A percentile compares a stretch with the other conserved stretches of the same genome.
Evolutionary conservation across 2,329 filamentous ascomycete genomes (phyloP).

Genomic region (Didymella sp.): DNA sequence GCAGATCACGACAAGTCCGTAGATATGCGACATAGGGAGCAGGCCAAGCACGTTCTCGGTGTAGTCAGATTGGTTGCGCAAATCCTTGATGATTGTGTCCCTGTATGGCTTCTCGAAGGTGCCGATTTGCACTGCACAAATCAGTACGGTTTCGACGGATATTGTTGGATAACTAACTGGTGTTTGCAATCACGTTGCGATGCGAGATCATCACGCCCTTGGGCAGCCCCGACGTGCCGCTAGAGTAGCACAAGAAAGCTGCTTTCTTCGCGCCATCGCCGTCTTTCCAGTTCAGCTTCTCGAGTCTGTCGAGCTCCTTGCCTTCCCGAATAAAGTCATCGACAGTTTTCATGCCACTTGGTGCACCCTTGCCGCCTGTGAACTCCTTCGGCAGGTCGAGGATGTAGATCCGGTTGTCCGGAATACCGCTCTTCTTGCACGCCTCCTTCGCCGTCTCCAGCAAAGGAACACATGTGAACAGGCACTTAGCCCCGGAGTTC

Average conservation of each 20-base stretch:
- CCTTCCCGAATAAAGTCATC: conserved; percentile 71
- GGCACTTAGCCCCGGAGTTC: conserved; percentile 70
- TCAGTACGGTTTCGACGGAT: conserved; percentile 1
- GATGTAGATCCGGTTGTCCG: conserved; percentile 70
- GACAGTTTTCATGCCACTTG: conserved; percentile 66
- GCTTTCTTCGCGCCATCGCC: conserved; percentile 72
- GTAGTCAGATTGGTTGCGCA: conserved; percentile 51
- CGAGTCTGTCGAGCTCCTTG: conserved; percentile 59
- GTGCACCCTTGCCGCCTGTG: conserved; percentile 56
- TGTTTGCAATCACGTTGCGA: conserved; percentile 78
- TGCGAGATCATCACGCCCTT: conserved; percentile 88
- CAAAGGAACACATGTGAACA: conserved; percentile 75
- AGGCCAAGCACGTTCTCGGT: conserved; percentile 68
- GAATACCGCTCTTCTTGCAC: conserved; percentile 68
- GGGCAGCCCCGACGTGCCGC: conserved; percentile 79
- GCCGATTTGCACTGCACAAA: conserved; percentile 61
- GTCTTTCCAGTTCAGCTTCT: conserved; percentile 65
- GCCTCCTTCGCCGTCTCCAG: conserved; percentile 70
- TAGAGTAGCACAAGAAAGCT: conserved; percentile 81
- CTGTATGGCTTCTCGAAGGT: conserved; percentile 58
- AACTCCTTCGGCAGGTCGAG: conserved; percentile 68
- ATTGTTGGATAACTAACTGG: conserved; percentile 38
- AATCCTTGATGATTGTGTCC: conserved; percentile 47
- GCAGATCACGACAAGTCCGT: conserved; percentile 74
- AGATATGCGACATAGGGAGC: conserved; percentile 84